These are phyloP conservation scores for Rubia peregrina DNA, from an alignment of 305 asterid genomes.

Conservation along the genomic window DNA sequence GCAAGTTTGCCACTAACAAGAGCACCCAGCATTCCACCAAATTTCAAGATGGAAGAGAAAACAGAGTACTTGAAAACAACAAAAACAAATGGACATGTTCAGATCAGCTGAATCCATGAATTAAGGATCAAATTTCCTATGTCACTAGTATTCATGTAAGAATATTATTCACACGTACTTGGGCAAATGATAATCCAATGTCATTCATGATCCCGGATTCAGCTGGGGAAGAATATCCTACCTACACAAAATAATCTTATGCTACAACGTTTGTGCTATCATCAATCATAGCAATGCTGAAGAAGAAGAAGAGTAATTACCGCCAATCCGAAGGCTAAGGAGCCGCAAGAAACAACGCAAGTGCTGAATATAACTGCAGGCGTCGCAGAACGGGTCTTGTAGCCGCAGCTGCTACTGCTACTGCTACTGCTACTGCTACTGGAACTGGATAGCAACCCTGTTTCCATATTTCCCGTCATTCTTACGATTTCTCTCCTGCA, in stretches of 20 bases:
- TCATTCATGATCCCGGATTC: slow-evolving; percentile 32
- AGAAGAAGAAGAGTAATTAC: slow-evolving; percentile 13
- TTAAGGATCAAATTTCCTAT: not conserved
- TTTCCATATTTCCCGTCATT: slow-evolving; percentile 14
- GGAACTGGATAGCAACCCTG: slow-evolving; percentile 16
- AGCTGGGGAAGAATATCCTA: slow-evolving; percentile 32
- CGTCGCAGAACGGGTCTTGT: slow-evolving; percentile 12
- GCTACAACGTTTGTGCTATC: not conserved
- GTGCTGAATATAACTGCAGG: slow-evolving; percentile 22
- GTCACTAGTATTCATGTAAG: too few relatives aligned
- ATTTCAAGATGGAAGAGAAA: slow-evolving; percentile 30
- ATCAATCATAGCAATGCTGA: not conserved
- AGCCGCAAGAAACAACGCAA: slow-evolving; percentile 27
- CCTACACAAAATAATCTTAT: slow-evolving; percentile 17
- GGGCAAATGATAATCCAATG: slow-evolving; percentile 29
- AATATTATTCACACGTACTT: too few relatives aligned
- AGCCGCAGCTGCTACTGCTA: slow-evolving; percentile 9
- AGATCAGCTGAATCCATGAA: not conserved
- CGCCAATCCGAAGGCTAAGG: slow-evolving; percentile 29
- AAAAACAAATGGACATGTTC: not conserved
- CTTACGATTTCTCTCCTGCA: not conserved
- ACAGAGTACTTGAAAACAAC: slow-evolving; percentile 22
- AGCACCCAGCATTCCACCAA: slow-evolving; percentile 36
- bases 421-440: too few relatives aligned
- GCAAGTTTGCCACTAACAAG: slow-evolving; percentile 28